Conservation (phyloP, 2,329 filamentous ascomycete species). For the Plectosphaerella sp. region DNA sequence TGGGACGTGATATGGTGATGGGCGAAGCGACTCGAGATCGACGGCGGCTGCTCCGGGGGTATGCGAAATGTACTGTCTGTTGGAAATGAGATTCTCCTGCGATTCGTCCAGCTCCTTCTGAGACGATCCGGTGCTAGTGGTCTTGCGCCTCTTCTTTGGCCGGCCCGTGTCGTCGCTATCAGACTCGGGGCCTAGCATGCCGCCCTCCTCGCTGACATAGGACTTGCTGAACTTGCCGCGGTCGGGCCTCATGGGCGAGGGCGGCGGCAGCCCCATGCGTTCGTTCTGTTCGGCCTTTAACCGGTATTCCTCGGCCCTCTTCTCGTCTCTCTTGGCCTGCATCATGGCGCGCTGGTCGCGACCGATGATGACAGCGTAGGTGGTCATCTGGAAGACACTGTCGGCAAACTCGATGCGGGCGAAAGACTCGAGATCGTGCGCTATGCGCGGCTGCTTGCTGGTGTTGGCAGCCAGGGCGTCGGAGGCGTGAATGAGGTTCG, state of each 20-base stretch:
- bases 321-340: constrained; percentile 49
- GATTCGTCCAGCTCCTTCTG: constrained; percentile 36
- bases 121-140: constrained; percentile 37
- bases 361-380: constrained; percentile 66
- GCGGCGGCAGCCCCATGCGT: constrained; percentile 43
- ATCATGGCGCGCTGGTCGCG: constrained; percentile 60
- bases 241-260: constrained; percentile 45
- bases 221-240: constrained; percentile 56
- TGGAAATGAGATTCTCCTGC: constrained; percentile 45
- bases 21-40: constrained; percentile 55
- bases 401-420: constrained; percentile 66
- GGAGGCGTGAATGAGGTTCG: constrained; percentile 26
- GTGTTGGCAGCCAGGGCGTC: constrained; percentile 15
- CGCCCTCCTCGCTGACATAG: constrained; percentile 66
- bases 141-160: constrained; percentile 43
- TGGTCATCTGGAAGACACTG: constrained; percentile 75
- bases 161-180: constrained; percentile 47
- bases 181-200: constrained; percentile 61
- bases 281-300: constrained; percentile 41
- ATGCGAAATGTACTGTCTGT: constrained; percentile 57
- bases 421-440: constrained; percentile 47
- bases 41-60: constrained; percentile 55
- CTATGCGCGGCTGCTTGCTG: constrained; percentile 17
- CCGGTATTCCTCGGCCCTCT: constrained; percentile 38
- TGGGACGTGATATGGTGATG: constrained; percentile 57